phyloP scores from a whole-genome alignment of 148 eudicot genomes.

The Nepenthes gracilis region DNA sequence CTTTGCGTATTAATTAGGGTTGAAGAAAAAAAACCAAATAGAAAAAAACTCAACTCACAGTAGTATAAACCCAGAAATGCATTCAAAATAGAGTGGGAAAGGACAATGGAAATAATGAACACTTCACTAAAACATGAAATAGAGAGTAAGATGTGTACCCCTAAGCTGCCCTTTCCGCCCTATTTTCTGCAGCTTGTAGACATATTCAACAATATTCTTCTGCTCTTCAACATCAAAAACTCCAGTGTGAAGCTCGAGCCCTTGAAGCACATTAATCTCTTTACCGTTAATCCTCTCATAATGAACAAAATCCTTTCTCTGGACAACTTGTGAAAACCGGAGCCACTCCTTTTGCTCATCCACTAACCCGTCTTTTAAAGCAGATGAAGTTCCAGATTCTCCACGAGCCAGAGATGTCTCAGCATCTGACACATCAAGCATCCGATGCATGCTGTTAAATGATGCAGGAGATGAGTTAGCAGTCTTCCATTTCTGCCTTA shows the following conservation, averaged over 20 bases:
- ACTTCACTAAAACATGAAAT: not conserved
- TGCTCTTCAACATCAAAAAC: conserved; percentile 47
- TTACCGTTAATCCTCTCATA: conserved; percentile 36
- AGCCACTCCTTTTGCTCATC: conserved; percentile 16
- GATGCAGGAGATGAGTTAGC: conserved; percentile 10
- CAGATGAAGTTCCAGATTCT: conserved; percentile 5
- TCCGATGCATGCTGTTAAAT: conserved; percentile 9
- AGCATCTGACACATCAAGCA: conserved; percentile 10
- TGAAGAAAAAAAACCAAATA: too few relatives aligned
- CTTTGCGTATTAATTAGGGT: too few relatives aligned
- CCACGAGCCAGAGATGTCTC: not conserved
- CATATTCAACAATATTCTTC: conserved; percentile 43
- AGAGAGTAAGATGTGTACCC: conserved; percentile 21
- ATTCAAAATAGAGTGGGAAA: not conserved
- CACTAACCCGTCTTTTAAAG: conserved; percentile 2
- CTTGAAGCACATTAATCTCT: conserved; percentile 38
- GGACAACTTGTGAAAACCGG: conserved; percentile 26
- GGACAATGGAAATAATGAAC: not conserved
- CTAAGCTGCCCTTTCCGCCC: conserved; percentile 48
- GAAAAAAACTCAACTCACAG: too few relatives aligned
- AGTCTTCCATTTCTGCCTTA: not conserved
- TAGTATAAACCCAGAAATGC: too few relatives aligned
- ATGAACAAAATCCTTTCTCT: conserved; percentile 37
- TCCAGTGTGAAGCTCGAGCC: conserved; percentile 47
- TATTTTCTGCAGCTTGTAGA: conserved; percentile 38